Conservation (phyloP, 306 rosid genomes). For the Trichosanthes truncata region DNA sequence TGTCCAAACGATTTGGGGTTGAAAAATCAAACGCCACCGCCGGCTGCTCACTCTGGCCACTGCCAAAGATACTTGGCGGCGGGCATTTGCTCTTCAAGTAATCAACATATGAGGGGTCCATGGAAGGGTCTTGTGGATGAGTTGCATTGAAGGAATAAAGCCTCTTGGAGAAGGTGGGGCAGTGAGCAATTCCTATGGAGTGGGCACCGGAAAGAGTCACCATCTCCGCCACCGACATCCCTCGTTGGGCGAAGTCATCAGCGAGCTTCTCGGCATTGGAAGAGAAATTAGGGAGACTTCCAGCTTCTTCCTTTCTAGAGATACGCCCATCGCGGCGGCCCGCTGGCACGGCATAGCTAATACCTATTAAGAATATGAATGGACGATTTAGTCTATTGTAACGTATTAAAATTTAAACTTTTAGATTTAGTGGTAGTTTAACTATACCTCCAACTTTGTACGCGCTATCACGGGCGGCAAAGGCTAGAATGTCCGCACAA, state of each 20-base stretch:
- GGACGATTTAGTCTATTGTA: neutral
- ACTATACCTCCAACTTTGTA: slow-evolving; percentile 6
- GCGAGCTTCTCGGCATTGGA: slow-evolving; percentile 11
- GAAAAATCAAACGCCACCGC: slow-evolving; percentile 11
- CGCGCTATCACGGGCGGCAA: slow-evolving; percentile 30
- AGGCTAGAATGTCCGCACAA: slow-evolving; percentile 31
- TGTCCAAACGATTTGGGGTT: slow-evolving; percentile 17
- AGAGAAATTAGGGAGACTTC: slow-evolving; percentile 6
- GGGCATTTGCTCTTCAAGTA: slow-evolving; percentile 22
- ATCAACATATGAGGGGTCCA: slow-evolving; percentile 14
- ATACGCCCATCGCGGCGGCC: slow-evolving; percentile 23
- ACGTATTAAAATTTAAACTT: neutral
- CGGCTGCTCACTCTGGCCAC: neutral
- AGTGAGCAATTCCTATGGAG: slow-evolving; percentile 28
- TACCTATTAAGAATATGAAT: neutral
- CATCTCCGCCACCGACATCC: slow-evolving; percentile 26
- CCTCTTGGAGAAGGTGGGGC: slow-evolving; percentile 18
- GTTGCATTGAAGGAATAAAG: slow-evolving; percentile 23
- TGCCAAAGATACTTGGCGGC: neutral
- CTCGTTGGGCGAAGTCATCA: neutral
- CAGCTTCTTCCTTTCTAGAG: slow-evolving; percentile 9
- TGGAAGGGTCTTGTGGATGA: slow-evolving; percentile 23
- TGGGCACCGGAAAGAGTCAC: slow-evolving; percentile 37
- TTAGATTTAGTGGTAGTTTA: neutral
- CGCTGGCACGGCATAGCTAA: slow-evolving; percentile 21